Base-by-base conservation (phyloP, 805 yeast genomes). In the Kodamaea neixiangensis region DNA sequence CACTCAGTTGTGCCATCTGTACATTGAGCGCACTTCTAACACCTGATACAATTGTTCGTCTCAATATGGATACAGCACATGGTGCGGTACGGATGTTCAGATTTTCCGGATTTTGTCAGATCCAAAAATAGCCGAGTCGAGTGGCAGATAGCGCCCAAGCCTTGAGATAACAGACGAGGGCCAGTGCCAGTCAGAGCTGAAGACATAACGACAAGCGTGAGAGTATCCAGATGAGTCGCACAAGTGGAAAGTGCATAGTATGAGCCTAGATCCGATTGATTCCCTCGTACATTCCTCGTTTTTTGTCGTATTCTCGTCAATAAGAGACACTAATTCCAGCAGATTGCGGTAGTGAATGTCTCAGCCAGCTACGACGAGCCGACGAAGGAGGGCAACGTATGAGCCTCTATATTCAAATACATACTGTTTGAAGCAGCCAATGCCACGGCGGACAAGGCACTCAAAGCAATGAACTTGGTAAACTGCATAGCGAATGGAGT, bases 401-500 rank as follows among this genome's bases (percentile, higher is more conserved):
- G n/a, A n/a, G n/a, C n/a, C n/a, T n/a, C n/a, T n/a, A 25, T 5
- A 25, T 25, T 7, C 31, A 25, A 17, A 49, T 51, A 61, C 67
- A 52, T 63, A 64, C 68, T 74, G 56, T 66, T 68, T 39, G 41
- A 29, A 48, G 70, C 75, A 54, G 76, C 77, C 39, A 52, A 45
- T 47, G 63, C 83, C 53, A 78, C 58, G 54, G 80, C 79, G 58
- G 79, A 76, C 46, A 80, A 55, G 61, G 84, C 78, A 59, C 78
- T 74, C 57, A 75, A 63, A 54, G 77, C 71, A 57, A 80, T 62
- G 63, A 78, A 61, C 55, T 79, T 70, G 71, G 76, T 81, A 72
- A 80, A 71, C 75, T 80, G 86, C 87, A 83, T 82, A 54, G 54
- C 57, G 46, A 46, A 19, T 25, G 51, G 35, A 33, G 57, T 52